Base-by-base conservation (phyloP, 1,284 basidiomycete species). In the Apiotrichum montevideense region DNA sequence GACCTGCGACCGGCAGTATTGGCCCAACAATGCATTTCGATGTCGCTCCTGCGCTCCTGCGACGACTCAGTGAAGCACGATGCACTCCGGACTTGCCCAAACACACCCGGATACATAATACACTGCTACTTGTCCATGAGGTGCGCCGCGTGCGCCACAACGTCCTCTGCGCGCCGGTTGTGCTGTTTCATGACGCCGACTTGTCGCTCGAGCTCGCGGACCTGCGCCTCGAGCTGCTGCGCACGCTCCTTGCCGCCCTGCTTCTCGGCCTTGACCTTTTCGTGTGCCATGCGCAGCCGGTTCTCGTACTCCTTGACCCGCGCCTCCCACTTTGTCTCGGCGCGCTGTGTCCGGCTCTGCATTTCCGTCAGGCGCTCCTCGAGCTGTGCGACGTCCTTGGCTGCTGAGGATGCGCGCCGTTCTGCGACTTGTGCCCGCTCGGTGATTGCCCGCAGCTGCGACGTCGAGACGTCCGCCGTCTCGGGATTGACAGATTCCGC, bases 181-280 rank as follows among this genome's bases (percentile, higher is more conserved):
- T 71, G 63, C 47, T 58, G 65, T 53, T 62, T 62, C 32, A 67
- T 66, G n/a, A 65, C 56, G 11, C 69, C 65, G 10, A 76, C 58
- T 54, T 74, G 74, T 21, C 63, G 64, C 62, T 75, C 71, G 34
- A 76, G 59, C n/a, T 73, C 72, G 51, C 68, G 61, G 51, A 78
- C 71, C 54, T 76, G 75, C 29, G 62, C 64, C 50, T 78, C 74
- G 45, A 82, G 63, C 64, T 81, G 79, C 11, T 66, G 61, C 2
- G 81, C 80, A 15, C 81, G 63, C 78, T 98, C 95, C 79, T 97
- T 98, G 41, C 88, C 86, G 3, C 95, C 95, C 69, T 97, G 93
- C 62, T 90, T 81, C 79, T 97, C 95, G 46, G 92, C 81, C 82
- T 98, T 98, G 65, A 94, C 85, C 73, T 87, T 87, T 80, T 98